phyloP scores from a whole-genome alignment of 164 flowering plant genomes.

The Protea cynaroides region DNA sequence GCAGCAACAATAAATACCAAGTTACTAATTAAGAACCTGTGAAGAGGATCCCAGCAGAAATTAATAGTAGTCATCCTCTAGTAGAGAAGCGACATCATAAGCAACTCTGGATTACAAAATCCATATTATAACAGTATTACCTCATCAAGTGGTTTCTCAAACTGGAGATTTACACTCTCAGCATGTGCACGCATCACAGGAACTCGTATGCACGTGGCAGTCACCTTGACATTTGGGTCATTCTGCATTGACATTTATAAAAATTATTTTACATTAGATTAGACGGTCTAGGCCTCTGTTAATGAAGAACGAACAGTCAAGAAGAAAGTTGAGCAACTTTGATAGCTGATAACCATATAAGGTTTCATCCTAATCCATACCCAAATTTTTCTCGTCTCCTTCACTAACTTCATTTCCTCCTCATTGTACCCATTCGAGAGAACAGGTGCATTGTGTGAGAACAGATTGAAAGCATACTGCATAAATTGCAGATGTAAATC shows the following conservation, averaged over 20 bases:
- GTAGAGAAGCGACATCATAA: not conserved
- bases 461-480: constrained; percentile 98
- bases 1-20: not conserved
- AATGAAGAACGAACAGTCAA: not conserved
- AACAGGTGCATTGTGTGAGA: constrained; percentile 94
- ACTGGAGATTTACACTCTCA: constrained; percentile 92
- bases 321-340: not conserved
- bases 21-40: not conserved
- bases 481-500: constrained; percentile 10
- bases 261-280: not conserved
- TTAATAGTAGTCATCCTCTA: not conserved
- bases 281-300: not conserved
- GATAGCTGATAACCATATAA: not conserved
- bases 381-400: constrained; percentile 98
- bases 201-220: constrained; percentile 95
- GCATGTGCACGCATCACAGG: constrained; percentile 99
- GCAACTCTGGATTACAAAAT: not conserved
- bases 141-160: constrained; percentile 92
- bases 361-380: constrained; percentile 29
- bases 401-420: constrained; percentile 97
- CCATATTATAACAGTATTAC: constrained; percentile 27
- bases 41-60: not conserved
- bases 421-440: constrained; percentile 92
- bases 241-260: constrained; percentile 36
- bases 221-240: constrained; percentile 70